These are phyloP conservation scores for Apiospora hydei DNA, from an alignment of 2,329 filamentous ascomycete species.

Conservation along the genomic window DNA sequence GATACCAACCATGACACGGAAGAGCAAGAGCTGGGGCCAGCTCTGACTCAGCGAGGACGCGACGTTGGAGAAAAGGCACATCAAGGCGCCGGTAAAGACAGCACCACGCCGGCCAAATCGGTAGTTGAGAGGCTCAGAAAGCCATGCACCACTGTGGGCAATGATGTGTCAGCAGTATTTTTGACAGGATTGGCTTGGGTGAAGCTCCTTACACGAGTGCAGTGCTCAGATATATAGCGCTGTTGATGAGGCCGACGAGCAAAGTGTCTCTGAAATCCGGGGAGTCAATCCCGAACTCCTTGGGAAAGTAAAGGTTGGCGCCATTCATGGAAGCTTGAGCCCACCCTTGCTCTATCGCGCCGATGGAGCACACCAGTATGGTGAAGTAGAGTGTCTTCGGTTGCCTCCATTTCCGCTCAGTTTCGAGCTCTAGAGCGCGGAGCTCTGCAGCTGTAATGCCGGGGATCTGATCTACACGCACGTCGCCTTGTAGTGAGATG, in stretches of 20 bases:
- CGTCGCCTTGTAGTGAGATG: neutral
- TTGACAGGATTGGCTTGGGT: neutral
- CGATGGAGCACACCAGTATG: slow-evolving; percentile 17
- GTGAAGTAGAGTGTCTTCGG: slow-evolving; percentile 20
- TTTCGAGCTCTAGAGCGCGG: neutral
- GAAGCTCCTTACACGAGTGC: slow-evolving; percentile 48
- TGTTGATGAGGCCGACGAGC: slow-evolving; percentile 68
- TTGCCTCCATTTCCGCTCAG: neutral
- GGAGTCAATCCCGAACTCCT: slow-evolving; percentile 22
- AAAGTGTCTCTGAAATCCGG: neutral
- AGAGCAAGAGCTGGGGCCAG: slow-evolving; percentile 65
- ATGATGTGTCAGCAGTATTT: neutral
- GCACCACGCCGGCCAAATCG: slow-evolving; percentile 66
- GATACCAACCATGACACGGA: slow-evolving; percentile 63
- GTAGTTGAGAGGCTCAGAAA: slow-evolving; percentile 68
- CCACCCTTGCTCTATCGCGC: slow-evolving; percentile 22
- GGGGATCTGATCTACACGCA: neutral
- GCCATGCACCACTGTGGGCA: slow-evolving; percentile 58
- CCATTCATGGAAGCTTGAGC: slow-evolving; percentile 24
- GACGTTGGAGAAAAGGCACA: slow-evolving; percentile 68
- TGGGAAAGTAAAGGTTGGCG: slow-evolving; percentile 22
- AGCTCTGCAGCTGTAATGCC: neutral
- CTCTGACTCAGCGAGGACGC: slow-evolving; percentile 65
- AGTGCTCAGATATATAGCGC: slow-evolving; percentile 52
- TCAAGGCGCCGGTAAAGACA: slow-evolving; percentile 69